Evolutionary conservation across 1,284 basidiomycete species (phyloP), one percentile per base, ranked within the genome.

Genomic region (Coriolopsis trogii): DNA sequence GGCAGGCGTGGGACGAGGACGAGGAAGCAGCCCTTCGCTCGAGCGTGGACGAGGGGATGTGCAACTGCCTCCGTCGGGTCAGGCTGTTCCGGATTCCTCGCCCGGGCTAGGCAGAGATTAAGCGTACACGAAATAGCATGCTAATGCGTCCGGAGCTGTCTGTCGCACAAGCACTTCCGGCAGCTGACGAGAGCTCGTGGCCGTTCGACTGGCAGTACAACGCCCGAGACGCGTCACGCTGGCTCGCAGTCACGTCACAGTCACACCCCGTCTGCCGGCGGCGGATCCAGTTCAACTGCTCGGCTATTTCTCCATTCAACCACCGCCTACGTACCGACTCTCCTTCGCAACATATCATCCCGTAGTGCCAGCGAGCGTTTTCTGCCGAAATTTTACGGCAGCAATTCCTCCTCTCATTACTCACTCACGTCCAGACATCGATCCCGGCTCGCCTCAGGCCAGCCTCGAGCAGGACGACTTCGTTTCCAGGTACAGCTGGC

Each of bases 1-100:
- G 46, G 46, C 39, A 33, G 38, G 24, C 46, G 46, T 48, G 46
- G 39, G 46, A 48, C 18, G 38, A 9, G 28, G 31, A 48, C 15
- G 38, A 24, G 38, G n/a, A n/a, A n/a, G n/a, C n/a, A n/a, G n/a
- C n/a, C 16, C 21, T 34, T 40, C 46, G 46, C 46, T 41, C 46
- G 31, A 41, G 30, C 46, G 24, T 31, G 21, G 38, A 41, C 16
- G 39, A 48, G 40, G 16, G 38, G 12, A n/a, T 33, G 33, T 39
- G 16, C 33, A 34, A 40, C 31, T 48, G 26, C 30, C 21, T 24
- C 46, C 38, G 39, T 25, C n/a, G n/a, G n/a, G 30, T 15, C 39
- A 16, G 46, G 45, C 36, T 20, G 23, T 28, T 18, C 38, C 30
- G 46, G 39, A n/a, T 31, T n/a, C 20, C 18, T 41, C 30, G 46